A percentile compares a stretch with the other conserved stretches of the same genome.
Evolutionary conservation across 139 green algal species (phyloP).

Genomic region (Chlorella sorokiniana): DNA sequence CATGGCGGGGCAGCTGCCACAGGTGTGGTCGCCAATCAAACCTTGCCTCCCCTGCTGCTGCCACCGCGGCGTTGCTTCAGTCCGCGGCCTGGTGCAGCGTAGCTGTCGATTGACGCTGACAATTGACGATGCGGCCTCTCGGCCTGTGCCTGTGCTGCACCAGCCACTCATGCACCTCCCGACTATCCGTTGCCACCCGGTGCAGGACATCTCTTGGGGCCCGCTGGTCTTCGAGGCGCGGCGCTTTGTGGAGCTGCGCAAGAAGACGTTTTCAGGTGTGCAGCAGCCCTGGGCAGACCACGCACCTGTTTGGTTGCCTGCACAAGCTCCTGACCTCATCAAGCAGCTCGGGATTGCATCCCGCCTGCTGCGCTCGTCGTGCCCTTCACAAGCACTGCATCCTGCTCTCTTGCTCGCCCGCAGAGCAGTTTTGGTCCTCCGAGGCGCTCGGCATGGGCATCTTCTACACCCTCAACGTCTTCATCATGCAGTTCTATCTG

Average conservation of each 20-base stretch:
- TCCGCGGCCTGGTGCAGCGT: no score
- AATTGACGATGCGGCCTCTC: no score
- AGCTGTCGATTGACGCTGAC: no score
- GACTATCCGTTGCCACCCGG: conserved; percentile 37
- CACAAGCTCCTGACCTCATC: not conserved
- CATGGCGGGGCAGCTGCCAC: conserved; percentile 11
- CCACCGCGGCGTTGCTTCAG: no score
- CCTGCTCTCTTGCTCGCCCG: not conserved
- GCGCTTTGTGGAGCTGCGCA: conserved; percentile 68
- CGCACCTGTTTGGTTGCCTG: not conserved
- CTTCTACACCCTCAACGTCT: conserved; percentile 71
- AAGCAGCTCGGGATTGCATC: not conserved
- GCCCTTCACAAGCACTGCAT: no score
- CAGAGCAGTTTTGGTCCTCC: conserved; percentile 54
- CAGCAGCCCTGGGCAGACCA: not conserved
- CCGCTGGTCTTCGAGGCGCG: conserved; percentile 59
- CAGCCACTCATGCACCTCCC: no score
- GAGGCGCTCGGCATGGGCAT: conserved; percentile 67
- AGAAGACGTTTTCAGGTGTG: conserved; percentile 54
- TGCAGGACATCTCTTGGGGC: conserved; percentile 37
- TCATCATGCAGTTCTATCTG: conserved; percentile 63
- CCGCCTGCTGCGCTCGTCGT: no score
- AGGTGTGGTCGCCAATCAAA: no score
- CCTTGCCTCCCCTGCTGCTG: no score
- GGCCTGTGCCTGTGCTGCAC: no score